phyloP scores from a whole-genome alignment of 2,329 filamentous ascomycete genomes.

The Sclerotinia spermophila region DNA sequence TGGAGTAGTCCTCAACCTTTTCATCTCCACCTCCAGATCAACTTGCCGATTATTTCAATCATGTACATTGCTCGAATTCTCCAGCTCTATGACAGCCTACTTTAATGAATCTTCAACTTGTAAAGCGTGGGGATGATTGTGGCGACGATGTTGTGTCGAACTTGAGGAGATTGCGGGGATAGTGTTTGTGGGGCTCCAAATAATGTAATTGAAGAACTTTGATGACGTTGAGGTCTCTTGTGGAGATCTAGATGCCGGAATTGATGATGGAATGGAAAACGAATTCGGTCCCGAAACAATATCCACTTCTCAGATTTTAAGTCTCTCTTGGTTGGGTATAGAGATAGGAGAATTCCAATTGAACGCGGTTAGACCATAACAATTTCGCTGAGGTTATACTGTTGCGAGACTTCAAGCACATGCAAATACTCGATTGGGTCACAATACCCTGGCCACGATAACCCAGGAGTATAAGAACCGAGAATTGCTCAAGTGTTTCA shows the following conservation, averaged over 20 bases:
- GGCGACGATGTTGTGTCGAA: background rate
- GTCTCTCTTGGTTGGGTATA: background rate
- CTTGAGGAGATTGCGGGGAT: background rate
- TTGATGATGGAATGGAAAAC: background rate
- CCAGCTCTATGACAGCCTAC: background rate
- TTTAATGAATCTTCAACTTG: background rate
- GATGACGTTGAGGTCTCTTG: background rate
- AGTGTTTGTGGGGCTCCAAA: background rate
- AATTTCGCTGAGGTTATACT: background rate
- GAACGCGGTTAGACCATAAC: background rate
- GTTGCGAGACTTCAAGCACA: background rate
- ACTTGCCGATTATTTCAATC: background rate
- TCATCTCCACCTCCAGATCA: background rate
- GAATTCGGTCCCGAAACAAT: background rate
- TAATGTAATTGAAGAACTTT: background rate
- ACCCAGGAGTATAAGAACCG: background rate
- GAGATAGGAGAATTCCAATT: background rate
- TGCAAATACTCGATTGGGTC: background rate
- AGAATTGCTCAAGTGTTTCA: conserved; percentile 1
- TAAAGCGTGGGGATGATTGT: background rate
- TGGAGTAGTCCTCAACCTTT: background rate
- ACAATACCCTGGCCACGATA: background rate
- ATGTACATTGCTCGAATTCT: background rate
- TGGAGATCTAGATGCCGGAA: background rate
- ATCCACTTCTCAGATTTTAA: background rate